Conservation (phyloP, 2,329 filamentous ascomycete species). For the Neofusicoccum sp. region DNA sequence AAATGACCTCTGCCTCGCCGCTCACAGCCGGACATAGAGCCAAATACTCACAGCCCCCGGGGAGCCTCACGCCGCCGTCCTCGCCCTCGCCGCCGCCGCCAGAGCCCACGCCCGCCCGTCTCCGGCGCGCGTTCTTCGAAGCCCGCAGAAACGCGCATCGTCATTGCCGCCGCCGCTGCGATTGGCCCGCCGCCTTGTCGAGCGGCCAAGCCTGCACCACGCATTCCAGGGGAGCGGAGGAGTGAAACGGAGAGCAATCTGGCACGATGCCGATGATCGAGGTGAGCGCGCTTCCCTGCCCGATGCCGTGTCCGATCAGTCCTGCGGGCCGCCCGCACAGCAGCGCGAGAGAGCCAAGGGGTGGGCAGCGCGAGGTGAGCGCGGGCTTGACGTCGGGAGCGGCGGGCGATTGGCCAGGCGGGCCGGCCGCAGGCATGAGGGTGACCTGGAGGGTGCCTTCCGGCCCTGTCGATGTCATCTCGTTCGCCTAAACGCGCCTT, state of each 20-base stretch:
- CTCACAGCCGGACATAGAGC: slow-evolving; percentile 4
- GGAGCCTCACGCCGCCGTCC: slow-evolving; percentile 2
- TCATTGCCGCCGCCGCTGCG: neutral
- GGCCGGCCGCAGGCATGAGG: neutral
- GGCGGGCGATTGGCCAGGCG: slow-evolving; percentile 13
- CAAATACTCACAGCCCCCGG: slow-evolving; percentile 15
- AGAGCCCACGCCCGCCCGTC: neutral
- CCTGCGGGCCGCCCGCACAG: slow-evolving; percentile 9
- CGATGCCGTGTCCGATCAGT: slow-evolving; percentile 7
- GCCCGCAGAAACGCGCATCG: neutral
- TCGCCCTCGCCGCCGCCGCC: neutral
- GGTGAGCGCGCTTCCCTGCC: slow-evolving; percentile 15
- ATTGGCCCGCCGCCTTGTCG: neutral
- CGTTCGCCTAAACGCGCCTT: slow-evolving; percentile 15
- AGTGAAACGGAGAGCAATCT: slow-evolving; percentile 8
- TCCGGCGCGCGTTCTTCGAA: neutral
- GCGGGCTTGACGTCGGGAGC: slow-evolving; percentile 6
- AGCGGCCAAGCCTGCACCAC: neutral
- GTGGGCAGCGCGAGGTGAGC: slow-evolving; percentile 3
- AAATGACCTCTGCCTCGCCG: slow-evolving; percentile 1
- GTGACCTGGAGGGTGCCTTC: neutral
- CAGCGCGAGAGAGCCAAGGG: slow-evolving; percentile 3
- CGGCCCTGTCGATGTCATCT: slow-evolving; percentile 16
- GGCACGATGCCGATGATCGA: slow-evolving; percentile 22
- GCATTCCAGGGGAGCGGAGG: slow-evolving; percentile 6